These are phyloP conservation scores for Salisapilia sapeloensis DNA, from an alignment of 352 stramenopile genomes.

Conservation along the genomic window DNA sequence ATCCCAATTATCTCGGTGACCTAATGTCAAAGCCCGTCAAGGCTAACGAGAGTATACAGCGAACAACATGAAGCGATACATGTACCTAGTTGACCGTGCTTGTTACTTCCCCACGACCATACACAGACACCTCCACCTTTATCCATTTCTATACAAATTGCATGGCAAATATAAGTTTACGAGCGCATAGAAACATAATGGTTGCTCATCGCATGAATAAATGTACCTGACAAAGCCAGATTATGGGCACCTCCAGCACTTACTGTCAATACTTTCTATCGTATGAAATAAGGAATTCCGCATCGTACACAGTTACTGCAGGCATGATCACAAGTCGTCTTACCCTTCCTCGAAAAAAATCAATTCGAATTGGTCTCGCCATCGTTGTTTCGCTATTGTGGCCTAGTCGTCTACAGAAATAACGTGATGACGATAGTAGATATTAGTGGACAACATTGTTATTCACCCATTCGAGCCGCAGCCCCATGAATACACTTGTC, in stretches of 20 bases:
- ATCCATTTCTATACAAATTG: constrained; percentile 17
- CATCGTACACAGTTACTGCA: neutral
- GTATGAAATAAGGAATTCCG: constrained; percentile 1
- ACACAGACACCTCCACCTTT: constrained; percentile 41
- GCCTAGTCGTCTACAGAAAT: constrained; percentile 51
- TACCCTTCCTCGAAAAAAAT: constrained; percentile 47
- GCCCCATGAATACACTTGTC: constrained; percentile 72
- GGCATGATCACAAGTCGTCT: neutral
- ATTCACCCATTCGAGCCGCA: constrained; percentile 36
- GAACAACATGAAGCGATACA: neutral
- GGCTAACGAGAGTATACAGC: neutral
- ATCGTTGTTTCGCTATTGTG: constrained; percentile 36
- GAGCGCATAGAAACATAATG: neutral
- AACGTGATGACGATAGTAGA: too few relatives aligned
- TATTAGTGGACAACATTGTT: too few relatives aligned
- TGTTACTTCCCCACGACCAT: constrained; percentile 47
- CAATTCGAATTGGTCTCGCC: constrained; percentile 46
- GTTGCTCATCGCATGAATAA: neutral
- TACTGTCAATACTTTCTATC: constrained; percentile 55
- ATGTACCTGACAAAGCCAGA: constrained; percentile 36
- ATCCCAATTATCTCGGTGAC: constrained; percentile 63
- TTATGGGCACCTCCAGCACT: constrained; percentile 40
- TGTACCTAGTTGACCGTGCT: constrained; percentile 50
- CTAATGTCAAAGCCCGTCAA: constrained; percentile 6
- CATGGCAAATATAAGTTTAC: constrained; percentile 1